phyloP scores from a whole-genome alignment of 768 basidiomycete genomes.

The Amyloporia xantha region DNA sequence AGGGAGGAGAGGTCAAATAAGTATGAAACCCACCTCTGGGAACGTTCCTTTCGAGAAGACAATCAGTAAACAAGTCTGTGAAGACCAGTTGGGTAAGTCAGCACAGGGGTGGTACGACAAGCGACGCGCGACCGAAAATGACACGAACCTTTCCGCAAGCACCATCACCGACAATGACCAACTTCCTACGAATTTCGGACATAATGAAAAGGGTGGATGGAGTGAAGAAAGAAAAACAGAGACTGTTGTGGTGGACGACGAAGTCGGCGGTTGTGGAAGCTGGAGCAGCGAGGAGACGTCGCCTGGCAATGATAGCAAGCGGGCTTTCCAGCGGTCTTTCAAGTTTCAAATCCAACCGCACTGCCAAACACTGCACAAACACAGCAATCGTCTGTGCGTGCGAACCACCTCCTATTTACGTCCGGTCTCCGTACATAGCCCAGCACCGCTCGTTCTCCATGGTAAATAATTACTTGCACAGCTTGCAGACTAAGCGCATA shows the following conservation, averaged over 20 bases:
- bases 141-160: slow-evolving; percentile 82
- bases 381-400: slow-evolving; percentile 20
- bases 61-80: slow-evolving; percentile 85
- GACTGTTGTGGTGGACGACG: slow-evolving; percentile 4
- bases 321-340: slow-evolving; percentile 20
- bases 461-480: background rate
- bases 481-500: background rate
- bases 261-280: slow-evolving; percentile 5
- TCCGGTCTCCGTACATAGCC: background rate
- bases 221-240: background rate
- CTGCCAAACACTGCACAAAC: slow-evolving; percentile 15
- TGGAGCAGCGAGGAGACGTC: slow-evolving; percentile 8
- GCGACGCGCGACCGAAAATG: slow-evolving; percentile 1
- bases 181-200: slow-evolving; percentile 98
- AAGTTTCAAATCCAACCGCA: slow-evolving; percentile 10
- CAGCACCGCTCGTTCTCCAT: background rate
- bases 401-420: slow-evolving; percentile 4
- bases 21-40: slow-evolving; percentile 63
- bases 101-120: slow-evolving; percentile 10
- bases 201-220: slow-evolving; percentile 35
- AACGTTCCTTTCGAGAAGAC: slow-evolving; percentile 96
- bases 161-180: slow-evolving; percentile 98
- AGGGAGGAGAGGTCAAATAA: background rate
- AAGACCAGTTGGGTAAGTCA: slow-evolving; percentile 8
- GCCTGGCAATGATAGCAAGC: slow-evolving; percentile 13